Conservation (phyloP, 257 asterid genomes). For the Eucommia ulmoides region DNA sequence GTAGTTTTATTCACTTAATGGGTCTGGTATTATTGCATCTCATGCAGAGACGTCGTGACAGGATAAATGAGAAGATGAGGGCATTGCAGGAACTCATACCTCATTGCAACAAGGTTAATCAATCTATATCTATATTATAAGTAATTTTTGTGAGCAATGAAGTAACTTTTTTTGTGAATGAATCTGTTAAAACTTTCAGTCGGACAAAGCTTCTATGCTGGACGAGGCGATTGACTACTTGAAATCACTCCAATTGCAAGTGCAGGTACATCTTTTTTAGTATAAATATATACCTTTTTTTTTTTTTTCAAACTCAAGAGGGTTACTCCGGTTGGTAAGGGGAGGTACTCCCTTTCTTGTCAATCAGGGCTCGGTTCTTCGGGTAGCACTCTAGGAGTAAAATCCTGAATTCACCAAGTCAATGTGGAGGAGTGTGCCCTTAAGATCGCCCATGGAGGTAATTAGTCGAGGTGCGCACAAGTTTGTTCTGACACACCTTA, state of each 20-base stretch:
- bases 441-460: no score
- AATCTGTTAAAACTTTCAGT: constrained; percentile 13
- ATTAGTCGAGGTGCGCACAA: no score
- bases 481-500: no score
- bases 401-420: background rate
- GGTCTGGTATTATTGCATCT: constrained; percentile 5
- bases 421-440: background rate
- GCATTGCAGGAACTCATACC: constrained; percentile 41
- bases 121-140: background rate
- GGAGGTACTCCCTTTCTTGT: no score
- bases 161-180: constrained; percentile 1
- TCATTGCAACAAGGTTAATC: constrained; percentile 38
- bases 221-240: constrained; percentile 47
- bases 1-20: background rate
- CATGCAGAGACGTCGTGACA: constrained; percentile 37
- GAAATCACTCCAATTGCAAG: constrained; percentile 35
- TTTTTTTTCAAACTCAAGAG: background rate
- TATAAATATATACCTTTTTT: background rate
- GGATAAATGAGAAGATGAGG: constrained; percentile 45
- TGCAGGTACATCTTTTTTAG: constrained; percentile 20
- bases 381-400: background rate
- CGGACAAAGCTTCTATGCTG: constrained; percentile 52
- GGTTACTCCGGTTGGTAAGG: no score
- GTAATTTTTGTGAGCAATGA: background rate
- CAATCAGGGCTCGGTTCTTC: no score